Conservation (phyloP, 176 grass and related monocot genomes). For the Stipa capillata region DNA sequence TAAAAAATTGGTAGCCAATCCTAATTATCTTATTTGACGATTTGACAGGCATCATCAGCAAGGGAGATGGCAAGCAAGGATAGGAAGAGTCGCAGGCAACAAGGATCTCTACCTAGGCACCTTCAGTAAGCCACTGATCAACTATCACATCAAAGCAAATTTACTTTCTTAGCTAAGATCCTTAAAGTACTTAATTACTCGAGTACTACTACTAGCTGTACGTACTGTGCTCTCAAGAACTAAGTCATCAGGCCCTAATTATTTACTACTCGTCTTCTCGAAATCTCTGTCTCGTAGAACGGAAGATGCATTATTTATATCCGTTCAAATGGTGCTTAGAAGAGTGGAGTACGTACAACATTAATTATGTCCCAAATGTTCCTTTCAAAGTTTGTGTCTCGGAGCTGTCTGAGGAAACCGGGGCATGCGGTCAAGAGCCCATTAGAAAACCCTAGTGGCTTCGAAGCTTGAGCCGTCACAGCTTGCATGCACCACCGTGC, state of each 20-base stretch:
- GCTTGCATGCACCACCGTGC: background rate
- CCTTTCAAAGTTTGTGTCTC: conserved; percentile 60
- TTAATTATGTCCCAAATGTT: conserved; percentile 53
- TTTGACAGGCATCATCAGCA: conserved; percentile 65
- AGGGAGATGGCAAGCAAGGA: conserved; percentile 81
- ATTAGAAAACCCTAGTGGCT: conserved; percentile 29
- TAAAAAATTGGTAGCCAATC: background rate
- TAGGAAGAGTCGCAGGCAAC: conserved; percentile 72
- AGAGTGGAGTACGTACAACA: conserved; percentile 26
- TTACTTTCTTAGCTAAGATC: conserved; percentile 8
- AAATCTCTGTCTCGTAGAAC: conserved; percentile 52
- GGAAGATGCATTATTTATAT: conserved; percentile 39
- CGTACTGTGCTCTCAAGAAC: conserved; percentile 26
- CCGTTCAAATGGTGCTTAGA: conserved; percentile 39
- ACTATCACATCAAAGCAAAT: conserved; percentile 11
- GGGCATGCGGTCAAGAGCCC: conserved; percentile 41
- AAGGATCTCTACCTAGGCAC: conserved; percentile 77
- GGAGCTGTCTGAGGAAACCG: conserved; percentile 55
- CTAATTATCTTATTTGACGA: conserved; percentile 1
- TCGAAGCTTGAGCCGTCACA: conserved; percentile 25
- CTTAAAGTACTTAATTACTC: conserved; percentile 15
- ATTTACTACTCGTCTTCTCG: conserved; percentile 45
- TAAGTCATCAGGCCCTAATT: conserved; percentile 40
- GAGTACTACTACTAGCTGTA: background rate
- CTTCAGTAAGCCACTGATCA: conserved; percentile 58